A percentile compares a stretch with the other conserved stretches of the same genome.
Conservation (phyloP, 202 grass and related monocot genomes). For the Brachypodium distachyon region DNA sequence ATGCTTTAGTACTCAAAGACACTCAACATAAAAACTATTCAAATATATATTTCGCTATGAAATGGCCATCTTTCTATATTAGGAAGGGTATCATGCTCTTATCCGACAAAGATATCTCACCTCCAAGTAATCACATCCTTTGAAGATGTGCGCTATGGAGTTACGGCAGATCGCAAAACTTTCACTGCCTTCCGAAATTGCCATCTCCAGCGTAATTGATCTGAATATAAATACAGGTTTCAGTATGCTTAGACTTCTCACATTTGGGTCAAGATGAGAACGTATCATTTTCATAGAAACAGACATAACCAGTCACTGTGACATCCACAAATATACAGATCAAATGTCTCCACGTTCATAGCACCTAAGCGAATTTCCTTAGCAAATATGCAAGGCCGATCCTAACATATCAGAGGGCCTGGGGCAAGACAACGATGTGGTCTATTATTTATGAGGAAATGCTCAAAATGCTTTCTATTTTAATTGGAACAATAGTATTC, state of each 20-base stretch:
- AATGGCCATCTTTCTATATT: neutral
- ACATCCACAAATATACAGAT: neutral
- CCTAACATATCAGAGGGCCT: too few species aligned
- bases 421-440: too few species aligned
- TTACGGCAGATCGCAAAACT: constrained; percentile 26
- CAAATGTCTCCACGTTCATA: neutral
- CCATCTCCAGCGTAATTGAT: constrained; percentile 53
- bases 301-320: neutral
- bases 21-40: neutral
- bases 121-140: constrained; percentile 57
- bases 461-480: too few species aligned
- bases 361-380: neutral
- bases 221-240: constrained; percentile 23
- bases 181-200: constrained; percentile 17
- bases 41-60: neutral
- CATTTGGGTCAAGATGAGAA: neutral
- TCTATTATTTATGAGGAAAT: too few species aligned
- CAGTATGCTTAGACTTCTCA: neutral
- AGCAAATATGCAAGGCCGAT: neutral
- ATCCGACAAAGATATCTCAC: constrained; percentile 28
- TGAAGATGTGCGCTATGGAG: constrained; percentile 43
- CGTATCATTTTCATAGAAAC: neutral
- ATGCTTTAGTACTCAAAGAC: neutral
- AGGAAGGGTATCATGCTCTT: neutral
- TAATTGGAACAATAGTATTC: too few species aligned